A percentile compares a stretch with the other conserved stretches of the same genome.
These are phyloP conservation scores for Curvularia eragrostidis DNA, from an alignment of 2,329 filamentous ascomycete genomes.

Conservation along the genomic window DNA sequence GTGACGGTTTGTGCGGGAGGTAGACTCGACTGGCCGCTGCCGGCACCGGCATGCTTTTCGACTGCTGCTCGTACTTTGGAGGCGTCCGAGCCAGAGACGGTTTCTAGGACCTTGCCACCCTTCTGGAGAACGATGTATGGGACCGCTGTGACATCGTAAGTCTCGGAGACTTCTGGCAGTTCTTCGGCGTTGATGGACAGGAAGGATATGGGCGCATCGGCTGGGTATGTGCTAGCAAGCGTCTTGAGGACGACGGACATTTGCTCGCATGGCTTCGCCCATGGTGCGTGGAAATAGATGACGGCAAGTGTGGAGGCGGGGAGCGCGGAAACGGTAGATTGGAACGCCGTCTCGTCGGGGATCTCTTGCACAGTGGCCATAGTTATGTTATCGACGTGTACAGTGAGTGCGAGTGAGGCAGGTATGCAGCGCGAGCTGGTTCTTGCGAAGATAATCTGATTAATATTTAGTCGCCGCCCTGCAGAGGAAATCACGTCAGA, in stretches of 20 bases:
- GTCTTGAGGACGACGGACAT: slow-evolving; percentile 87
- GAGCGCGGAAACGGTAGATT: slow-evolving; percentile 70
- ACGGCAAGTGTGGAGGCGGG: slow-evolving; percentile 76
- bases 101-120: slow-evolving; percentile 77
- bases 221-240: slow-evolving; percentile 84
- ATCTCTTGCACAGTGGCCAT: slow-evolving; percentile 74
- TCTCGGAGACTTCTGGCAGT: slow-evolving; percentile 86
- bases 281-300: slow-evolving; percentile 94
- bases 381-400: not conserved
- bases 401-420: not conserved
- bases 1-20: slow-evolving; percentile 54
- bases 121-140: slow-evolving; percentile 87
- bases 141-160: slow-evolving; percentile 92
- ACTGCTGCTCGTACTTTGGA: slow-evolving; percentile 84
- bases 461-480: slow-evolving; percentile 17
- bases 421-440: not conserved
- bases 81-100: slow-evolving; percentile 88
- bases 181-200: slow-evolving; percentile 94
- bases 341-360: slow-evolving; percentile 75
- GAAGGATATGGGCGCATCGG: slow-evolving; percentile 77
- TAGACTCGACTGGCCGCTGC: slow-evolving; percentile 49
- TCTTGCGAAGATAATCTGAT: slow-evolving; percentile 8
- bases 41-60: slow-evolving; percentile 74
- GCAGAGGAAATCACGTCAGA: slow-evolving; percentile 19
- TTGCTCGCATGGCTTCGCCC: slow-evolving; percentile 94